Base-by-base conservation (phyloP, 495 filamentous ascomycete species). In the Talaromyces thailandensis region DNA sequence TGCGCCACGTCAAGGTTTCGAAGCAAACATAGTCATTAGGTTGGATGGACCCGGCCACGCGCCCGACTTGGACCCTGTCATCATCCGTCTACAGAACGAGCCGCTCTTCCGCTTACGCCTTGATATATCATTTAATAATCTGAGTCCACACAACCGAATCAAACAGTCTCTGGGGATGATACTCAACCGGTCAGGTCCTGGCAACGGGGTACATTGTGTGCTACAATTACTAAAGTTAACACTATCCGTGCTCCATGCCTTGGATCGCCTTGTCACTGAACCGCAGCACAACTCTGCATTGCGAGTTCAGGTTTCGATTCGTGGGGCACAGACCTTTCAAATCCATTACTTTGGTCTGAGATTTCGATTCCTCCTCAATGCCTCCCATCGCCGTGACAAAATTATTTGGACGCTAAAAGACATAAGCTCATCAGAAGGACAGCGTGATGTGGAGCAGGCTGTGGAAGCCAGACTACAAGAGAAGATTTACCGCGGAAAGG, bases 141-240 rank as follows among this genome's bases (percentile, higher is more conserved):
- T 77, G 14, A 96, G 91, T 64, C 93, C 93, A 0, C 92, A 96
- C 69, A 77, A 88, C 51, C 84, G 88, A 16, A 85, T 92, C 21
- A 75, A 83, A 37, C 84, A 88, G 59, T 74, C 82, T 29, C 76
- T 97, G 12, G 81, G 80, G 6, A 75, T 75, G 18, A 75, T 83
- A 40, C 72, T 94, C 57, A 92, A 92, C 69, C 63, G 69, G 16
- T 58, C 62, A 40, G 76, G 76, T 4, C 69, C 75, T 25, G 65
- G 79, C n/a, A 62, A 69, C 1, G 82, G 84, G 11, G 73, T 92
- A 28, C 74, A 82, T 61, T 68, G 70, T 7, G 81, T 88, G 31
- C 75, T 84, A 23, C 74, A 70, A 9, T 64, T 81, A 31, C 77
- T 92, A 29, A 67, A 74, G 1, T 69, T 84, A 18, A 93, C 91